phyloP scores from a whole-genome alignment of 2,329 filamentous ascomycete species.

The Monilinia polystroma region DNA sequence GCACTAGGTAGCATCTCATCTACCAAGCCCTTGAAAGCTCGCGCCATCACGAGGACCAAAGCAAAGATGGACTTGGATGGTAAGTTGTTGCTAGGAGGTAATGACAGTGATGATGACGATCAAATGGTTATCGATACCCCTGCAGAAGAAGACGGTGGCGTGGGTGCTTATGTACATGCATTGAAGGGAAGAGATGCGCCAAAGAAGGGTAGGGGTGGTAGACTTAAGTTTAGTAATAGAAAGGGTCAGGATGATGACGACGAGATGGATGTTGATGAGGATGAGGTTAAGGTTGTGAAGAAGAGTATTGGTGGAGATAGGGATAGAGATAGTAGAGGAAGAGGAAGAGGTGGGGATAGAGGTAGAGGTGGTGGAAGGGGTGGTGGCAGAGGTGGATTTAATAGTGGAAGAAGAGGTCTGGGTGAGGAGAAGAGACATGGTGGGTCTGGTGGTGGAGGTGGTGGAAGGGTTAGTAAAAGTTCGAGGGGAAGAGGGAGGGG shows the following conservation, averaged over 20 bases:
- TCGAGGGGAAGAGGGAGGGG: conserved; percentile 30
- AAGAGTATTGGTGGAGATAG: conserved; percentile 43
- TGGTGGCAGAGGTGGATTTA: conserved; percentile 29
- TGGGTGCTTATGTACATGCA: conserved; percentile 68
- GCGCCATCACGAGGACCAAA: conserved; percentile 51
- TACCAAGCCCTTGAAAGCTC: conserved; percentile 72
- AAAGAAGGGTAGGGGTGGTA: conserved; percentile 62
- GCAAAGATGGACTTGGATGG: conserved; percentile 73
- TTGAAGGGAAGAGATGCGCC: conserved; percentile 66
- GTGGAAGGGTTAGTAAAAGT: conserved; percentile 22
- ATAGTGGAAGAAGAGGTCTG: conserved; percentile 32
- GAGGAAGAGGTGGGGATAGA: conserved; percentile 46
- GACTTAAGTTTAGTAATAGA: conserved; percentile 70
- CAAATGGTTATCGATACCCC: conserved; percentile 65
- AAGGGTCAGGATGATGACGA: conserved; percentile 56
- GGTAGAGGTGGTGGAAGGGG: conserved; percentile 44
- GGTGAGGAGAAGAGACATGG: conserved; percentile 16
- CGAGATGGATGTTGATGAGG: conserved; percentile 51
- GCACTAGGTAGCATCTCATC: conserved; percentile 91
- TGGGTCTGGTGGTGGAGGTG: not conserved
- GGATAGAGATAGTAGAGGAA: conserved; percentile 38
- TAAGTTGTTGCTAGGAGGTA: conserved; percentile 71
- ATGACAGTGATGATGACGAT: conserved; percentile 49
- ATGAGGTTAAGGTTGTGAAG: conserved; percentile 52
- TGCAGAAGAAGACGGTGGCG: conserved; percentile 51